These are phyloP conservation scores for Chalciporus piperatus DNA, from an alignment of 768 basidiomycete species.

Conservation along the genomic window DNA sequence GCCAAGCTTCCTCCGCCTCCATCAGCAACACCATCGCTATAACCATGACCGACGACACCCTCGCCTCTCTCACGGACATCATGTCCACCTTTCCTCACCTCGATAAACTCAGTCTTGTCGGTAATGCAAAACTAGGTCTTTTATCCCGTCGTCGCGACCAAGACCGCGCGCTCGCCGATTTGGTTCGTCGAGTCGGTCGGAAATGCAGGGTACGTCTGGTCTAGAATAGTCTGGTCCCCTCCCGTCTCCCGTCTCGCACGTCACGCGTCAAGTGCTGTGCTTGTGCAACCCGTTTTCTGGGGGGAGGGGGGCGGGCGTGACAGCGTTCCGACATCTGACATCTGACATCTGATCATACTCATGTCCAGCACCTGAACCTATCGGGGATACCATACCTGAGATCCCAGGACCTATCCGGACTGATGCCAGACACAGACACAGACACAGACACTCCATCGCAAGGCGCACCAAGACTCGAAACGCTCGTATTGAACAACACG, in stretches of 20 bases:
- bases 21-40: conserved; percentile 47
- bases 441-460: no score
- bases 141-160: conserved; percentile 22
- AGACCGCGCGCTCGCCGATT: conserved; percentile 39
- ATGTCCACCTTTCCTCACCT: conserved; percentile 38
- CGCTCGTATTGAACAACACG: conserved; percentile 58
- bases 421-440: conserved; percentile 35
- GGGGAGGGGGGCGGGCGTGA: no score
- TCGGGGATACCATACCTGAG: conserved; percentile 49
- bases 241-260: no score
- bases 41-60: conserved; percentile 53
- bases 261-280: no score
- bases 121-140: conserved; percentile 59
- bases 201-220: conserved; percentile 49
- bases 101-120: conserved; percentile 57
- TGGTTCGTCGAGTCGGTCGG: conserved; percentile 54
- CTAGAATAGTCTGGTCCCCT: no score
- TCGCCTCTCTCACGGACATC: conserved; percentile 42
- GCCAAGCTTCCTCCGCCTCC: conserved; percentile 41
- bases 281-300: no score
- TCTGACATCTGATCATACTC: not conserved
- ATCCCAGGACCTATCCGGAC: conserved; percentile 49
- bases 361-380: conserved; percentile 53
- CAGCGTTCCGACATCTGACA: no score
- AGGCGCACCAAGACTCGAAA: conserved; percentile 39